Evolutionary conservation across 2,329 filamentous ascomycete species (phyloP), one percentile per base, ranked within the genome.

Genomic region (Taxawa tesnikishii): DNA sequence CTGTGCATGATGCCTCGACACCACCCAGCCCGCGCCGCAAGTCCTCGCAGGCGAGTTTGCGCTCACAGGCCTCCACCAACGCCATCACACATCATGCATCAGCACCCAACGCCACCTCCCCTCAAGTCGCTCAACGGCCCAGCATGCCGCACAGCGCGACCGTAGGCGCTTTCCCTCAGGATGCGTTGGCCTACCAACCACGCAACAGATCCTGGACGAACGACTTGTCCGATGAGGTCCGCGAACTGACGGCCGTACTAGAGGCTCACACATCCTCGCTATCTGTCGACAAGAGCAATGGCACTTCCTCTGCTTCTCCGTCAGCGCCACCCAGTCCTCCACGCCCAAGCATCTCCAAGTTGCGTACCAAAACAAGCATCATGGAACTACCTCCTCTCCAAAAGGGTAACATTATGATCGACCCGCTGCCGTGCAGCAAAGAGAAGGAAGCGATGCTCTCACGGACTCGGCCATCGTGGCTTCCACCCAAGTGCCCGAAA

Each of bases 361-460:
- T 38, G 10, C 41, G 43, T 13, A 36, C 50, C 15, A 44, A 41
- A 34, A 45, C 43, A 5, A 45, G 49, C 6, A 40, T 54, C 5
- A 51, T 68, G 31, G 64, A 70, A 36, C 54, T 76, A 2, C 79
- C 79, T 0, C 78, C 79, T 1, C 59, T 83, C 6, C 75, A 78
- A 34, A 74, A 75, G 44, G 77, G 74, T 26, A 81, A 85, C 45
- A 78, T 84, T 42, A 83, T 88, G 70, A 83, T 88, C 39, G 83
- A 90, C 46, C 83, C 83, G 3, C 62, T 90, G 21, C 83, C 83
- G 11, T 75, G 87, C 16, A 88, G 82, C 28, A 85, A 83, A 53
- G 83, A 90, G 56, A 90, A 90, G 53, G 81, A 88, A 48, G 82
- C 82, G 3, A 81, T 87, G 2, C 63, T 90, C 14, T 84, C 80